Percentiles rank a stretch among this genome's conserved stretches.
Evolutionary conservation across 768 basidiomycete genomes (phyloP).

Genomic region (Leccinum disarticulatum): DNA sequence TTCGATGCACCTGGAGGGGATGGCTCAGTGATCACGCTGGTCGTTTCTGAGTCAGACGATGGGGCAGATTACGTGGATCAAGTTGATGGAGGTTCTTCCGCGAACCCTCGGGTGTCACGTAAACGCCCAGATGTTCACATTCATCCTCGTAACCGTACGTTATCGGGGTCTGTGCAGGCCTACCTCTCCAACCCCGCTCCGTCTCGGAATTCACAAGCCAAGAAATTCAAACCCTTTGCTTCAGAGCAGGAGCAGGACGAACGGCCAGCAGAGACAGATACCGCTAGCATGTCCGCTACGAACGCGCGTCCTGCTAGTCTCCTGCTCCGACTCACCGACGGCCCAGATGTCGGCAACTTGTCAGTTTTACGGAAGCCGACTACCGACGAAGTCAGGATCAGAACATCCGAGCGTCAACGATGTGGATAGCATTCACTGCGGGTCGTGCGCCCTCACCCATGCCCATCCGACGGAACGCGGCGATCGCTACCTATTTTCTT

Average conservation of each 20-base stretch:
- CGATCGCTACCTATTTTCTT: background rate
- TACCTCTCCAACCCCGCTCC: constrained; percentile 35
- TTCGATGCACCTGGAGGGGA: background rate
- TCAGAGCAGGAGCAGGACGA: background rate
- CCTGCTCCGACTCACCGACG: constrained; percentile 7
- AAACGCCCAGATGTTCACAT: constrained; percentile 16
- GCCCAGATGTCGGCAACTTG: background rate
- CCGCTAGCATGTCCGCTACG: background rate
- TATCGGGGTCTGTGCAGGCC: constrained; percentile 49
- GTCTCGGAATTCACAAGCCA: constrained; percentile 2
- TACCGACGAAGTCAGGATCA: background rate
- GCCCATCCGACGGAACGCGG: background rate
- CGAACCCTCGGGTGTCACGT: constrained; percentile 19
- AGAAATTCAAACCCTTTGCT: background rate
- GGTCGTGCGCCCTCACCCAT: background rate
- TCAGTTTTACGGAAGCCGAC: background rate
- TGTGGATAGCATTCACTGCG: background rate
- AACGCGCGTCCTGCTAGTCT: background rate
- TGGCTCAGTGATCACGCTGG: background rate
- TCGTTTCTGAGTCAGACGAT: background rate
- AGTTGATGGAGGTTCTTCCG: constrained; percentile 14
- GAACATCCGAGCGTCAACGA: background rate
- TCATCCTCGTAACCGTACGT: constrained; percentile 39
- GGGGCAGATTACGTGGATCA: constrained; percentile 11
- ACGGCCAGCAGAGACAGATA: background rate